Conservation (phyloP, 75 land plant species). For the Cryptomeria japonica region DNA sequence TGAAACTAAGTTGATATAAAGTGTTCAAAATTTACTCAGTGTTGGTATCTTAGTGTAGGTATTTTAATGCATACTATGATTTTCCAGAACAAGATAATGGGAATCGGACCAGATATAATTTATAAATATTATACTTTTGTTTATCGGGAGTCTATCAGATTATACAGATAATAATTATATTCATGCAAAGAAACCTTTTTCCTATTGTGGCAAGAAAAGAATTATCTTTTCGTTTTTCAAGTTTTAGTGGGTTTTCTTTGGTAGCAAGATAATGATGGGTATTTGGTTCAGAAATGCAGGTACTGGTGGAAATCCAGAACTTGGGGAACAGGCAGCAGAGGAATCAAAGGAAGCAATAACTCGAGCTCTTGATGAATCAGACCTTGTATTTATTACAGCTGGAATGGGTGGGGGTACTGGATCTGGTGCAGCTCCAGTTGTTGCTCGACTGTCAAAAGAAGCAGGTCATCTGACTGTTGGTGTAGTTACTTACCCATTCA, state of each 20-base stretch:
- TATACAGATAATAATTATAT: background rate
- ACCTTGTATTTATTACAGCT: conserved; percentile 93
- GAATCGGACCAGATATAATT: background rate
- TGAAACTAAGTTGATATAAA: background rate
- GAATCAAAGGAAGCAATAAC: conserved; percentile 81
- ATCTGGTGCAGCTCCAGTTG: conserved; percentile 98
- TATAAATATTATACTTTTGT: background rate
- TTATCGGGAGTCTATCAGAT: background rate
- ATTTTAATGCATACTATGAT: background rate
- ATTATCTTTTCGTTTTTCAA: background rate
- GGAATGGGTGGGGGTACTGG: conserved; percentile 99
- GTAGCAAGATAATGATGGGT: background rate
- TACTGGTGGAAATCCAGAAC: conserved; percentile 89
- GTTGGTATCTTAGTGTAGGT: background rate
- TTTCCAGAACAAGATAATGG: background rate
- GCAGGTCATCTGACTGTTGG: conserved; percentile 93
- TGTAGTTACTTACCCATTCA: conserved; percentile 95
- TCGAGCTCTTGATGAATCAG: conserved; percentile 77
- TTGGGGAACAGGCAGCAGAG: conserved; percentile 89
- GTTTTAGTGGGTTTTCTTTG: background rate
- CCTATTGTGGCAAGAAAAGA: background rate
- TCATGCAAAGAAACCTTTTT: background rate
- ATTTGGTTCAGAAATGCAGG: conserved; percentile 36
- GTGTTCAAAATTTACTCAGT: background rate
- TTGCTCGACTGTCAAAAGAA: conserved; percentile 89